phyloP scores from a whole-genome alignment of 176 grass and related monocot species.

The Puya raimondii region DNA sequence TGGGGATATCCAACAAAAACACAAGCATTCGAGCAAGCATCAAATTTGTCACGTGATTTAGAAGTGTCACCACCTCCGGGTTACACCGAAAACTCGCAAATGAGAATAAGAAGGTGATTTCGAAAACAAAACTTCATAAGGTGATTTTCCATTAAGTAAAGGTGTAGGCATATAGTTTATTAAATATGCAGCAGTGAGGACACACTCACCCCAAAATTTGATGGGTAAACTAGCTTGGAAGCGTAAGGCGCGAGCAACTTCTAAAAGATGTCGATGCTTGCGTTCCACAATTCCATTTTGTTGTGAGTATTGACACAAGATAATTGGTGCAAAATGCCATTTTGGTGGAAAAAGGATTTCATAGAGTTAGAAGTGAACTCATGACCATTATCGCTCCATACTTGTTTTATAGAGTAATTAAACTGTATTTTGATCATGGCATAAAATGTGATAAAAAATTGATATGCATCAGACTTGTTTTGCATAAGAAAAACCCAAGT shows the following conservation, averaged over 20 bases:
- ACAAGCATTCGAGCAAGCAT: background rate
- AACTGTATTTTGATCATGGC: background rate
- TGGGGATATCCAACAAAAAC: background rate
- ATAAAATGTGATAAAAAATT: background rate
- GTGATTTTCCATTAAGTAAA: constrained; percentile 1
- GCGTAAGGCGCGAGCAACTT: background rate
- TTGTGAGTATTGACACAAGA: background rate
- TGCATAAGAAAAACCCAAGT: background rate
- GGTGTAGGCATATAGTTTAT: constrained; percentile 1
- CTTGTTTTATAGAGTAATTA: background rate
- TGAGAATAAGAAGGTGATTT: background rate
- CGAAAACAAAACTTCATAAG: constrained; percentile 1
- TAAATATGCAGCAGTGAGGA: constrained; percentile 11
- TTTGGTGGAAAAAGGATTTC: background rate
- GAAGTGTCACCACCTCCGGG: too few relatives aligned
- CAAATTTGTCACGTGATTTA: background rate
- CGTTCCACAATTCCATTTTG: background rate
- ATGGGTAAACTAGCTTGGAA: background rate
- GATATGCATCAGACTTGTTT: background rate
- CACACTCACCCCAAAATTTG: constrained; percentile 13
- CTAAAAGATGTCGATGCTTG: background rate
- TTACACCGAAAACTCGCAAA: background rate
- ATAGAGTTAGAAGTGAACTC: background rate
- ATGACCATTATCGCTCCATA: background rate
- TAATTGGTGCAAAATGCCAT: background rate